Conservation (phyloP, 768 basidiomycete species). For the Leucosporidium yakuticum region DNA sequence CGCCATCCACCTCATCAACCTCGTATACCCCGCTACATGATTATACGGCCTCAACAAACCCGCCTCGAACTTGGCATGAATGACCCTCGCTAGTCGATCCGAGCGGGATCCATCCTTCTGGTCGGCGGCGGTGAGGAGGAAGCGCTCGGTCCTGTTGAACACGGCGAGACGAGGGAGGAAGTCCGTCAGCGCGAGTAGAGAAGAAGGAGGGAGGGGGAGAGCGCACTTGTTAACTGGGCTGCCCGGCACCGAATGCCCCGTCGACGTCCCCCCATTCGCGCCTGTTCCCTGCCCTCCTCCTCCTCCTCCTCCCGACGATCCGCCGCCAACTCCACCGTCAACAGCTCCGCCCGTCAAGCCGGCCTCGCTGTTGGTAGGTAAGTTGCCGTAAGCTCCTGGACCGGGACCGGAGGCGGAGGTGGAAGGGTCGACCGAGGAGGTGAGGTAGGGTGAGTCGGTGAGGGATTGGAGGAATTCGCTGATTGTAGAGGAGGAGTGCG, state of each 20-base stretch:
- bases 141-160: conserved; percentile 65
- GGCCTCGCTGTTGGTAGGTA: conserved; percentile 27
- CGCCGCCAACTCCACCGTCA: background rate
- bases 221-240: conserved; percentile 28
- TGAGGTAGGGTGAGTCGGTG: conserved; percentile 51
- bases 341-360: background rate
- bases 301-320: conserved; percentile 7
- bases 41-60: conserved; percentile 91
- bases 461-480: conserved; percentile 86
- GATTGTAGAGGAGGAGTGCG: conserved; percentile 10
- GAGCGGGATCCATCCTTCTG: conserved; percentile 85
- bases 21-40: conserved; percentile 90
- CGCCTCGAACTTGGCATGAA: conserved; percentile 93
- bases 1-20: conserved; percentile 91
- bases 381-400: conserved; percentile 37
- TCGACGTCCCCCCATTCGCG: background rate
- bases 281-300: background rate
- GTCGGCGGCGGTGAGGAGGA: conserved; percentile 88
- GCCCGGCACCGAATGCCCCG: conserved; percentile 26
- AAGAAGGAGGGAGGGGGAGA: background rate
- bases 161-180: conserved; percentile 31
- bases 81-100: conserved; percentile 82
- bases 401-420: no score
- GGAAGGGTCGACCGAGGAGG: conserved; percentile 50
- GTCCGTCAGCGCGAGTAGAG: conserved; percentile 18